Evolutionary conservation across 257 asterid species (phyloP), one percentile per base, ranked within the genome.

Genomic region (Ilex aquifolium): DNA sequence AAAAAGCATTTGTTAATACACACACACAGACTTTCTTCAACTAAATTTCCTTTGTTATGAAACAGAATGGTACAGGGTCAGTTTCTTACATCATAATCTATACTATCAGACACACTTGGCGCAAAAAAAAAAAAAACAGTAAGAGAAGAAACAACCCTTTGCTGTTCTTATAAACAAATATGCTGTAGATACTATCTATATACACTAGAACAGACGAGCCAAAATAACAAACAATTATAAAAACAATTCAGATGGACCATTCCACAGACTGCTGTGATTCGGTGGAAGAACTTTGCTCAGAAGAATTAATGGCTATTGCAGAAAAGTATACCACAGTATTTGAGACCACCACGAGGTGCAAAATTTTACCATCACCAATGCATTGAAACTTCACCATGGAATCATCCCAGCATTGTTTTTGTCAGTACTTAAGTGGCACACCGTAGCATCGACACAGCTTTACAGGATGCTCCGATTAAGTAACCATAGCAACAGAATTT

Each of bases 141-240:
- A 21, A 21, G 27, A 21, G 27, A 21, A 1, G 27, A 21, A 0
- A 21, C 27, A 21, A 21, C 27, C 27, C 27, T 21, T 21, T 21
- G 27, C 27, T 21, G 1, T 0, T 21, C 27, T 21, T 21, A 21
- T 21, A 75, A 76, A 74, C 54, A 72, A 58, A 48, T 77, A 78
- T 79, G 76, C 66, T 66, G 6, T 66, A 51, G 72, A 66, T 79
- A 81, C 83, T 67, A 65, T 77, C 83, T 67, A 65, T 77, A 60
- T 76, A 65, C 79, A 74, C 73, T 60, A 75, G 59, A 46, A 30
- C 15, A 52, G 64, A 62, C 52, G 17, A 57, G 44, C 13, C 14
- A 56, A 56, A 31, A 32, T 32, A 42, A 60, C 10, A 16, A 48
- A 21, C 27, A 21, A 21, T 21, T 21, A 21, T 65, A 7, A 31